Conservation (phyloP, 2,329 filamentous ascomycete species). For the Pseudogymnoascus sp. region DNA sequence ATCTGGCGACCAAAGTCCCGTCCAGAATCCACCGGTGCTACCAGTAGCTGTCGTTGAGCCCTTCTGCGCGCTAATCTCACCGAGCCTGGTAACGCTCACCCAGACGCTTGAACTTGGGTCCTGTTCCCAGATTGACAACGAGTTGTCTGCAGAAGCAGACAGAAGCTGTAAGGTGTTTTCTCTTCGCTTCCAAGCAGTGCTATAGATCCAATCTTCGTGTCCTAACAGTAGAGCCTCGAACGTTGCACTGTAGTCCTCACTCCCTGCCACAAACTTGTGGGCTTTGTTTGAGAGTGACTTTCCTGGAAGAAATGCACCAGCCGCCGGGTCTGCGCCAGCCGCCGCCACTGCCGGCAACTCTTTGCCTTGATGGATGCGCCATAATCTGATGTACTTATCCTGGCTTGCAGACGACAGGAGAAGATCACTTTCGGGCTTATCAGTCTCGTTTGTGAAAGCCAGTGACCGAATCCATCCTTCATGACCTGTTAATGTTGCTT, state of each 20-base stretch:
- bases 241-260: slow-evolving; percentile 64
- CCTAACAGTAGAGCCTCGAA: slow-evolving; percentile 91
- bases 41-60: slow-evolving; percentile 94
- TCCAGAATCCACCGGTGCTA: slow-evolving; percentile 94
- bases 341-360: slow-evolving; percentile 50
- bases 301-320: slow-evolving; percentile 52
- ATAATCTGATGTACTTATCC: slow-evolving; percentile 92
- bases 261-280: slow-evolving; percentile 58
- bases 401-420: slow-evolving; percentile 89
- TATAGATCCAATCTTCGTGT: slow-evolving; percentile 98
- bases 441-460: slow-evolving; percentile 60
- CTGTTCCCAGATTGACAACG: slow-evolving; percentile 83
- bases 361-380: slow-evolving; percentile 69
- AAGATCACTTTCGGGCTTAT: slow-evolving; percentile 51
- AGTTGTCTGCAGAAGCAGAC: slow-evolving; percentile 91
- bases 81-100: slow-evolving; percentile 76
- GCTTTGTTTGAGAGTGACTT: slow-evolving; percentile 83
- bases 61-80: slow-evolving; percentile 90
- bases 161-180: slow-evolving; percentile 57
- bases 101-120: slow-evolving; percentile 80
- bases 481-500: slow-evolving; percentile 75
- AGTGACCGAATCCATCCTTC: slow-evolving; percentile 92
- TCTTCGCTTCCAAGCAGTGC: slow-evolving; percentile 41
- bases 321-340: slow-evolving; percentile 45
- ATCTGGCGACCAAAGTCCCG: slow-evolving; percentile 79